Evolutionary conservation across 2,329 filamentous ascomycete genomes (phyloP), one percentile per base, ranked within the genome.

Genomic region (Ceratocystis cacaofunesta): DNA sequence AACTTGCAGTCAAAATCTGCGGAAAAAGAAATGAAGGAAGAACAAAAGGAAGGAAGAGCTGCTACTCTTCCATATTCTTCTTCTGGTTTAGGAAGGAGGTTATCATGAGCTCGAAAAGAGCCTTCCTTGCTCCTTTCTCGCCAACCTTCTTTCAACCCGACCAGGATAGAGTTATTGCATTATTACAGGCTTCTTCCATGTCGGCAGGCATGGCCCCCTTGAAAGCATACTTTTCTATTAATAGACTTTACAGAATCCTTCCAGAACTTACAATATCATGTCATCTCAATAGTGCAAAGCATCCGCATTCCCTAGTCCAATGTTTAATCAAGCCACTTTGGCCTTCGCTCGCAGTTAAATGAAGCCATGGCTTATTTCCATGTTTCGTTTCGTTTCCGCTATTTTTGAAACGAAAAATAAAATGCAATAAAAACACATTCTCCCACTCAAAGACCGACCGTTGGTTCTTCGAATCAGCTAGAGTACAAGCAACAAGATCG

Each of bases 261-360:
- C 44, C 10, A 17, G 32, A 17, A 41, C 36, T 62, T 19, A 58
- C 28, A 36, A 58, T 30, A 58, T 58, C 55, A 58, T 32, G 30
- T 58, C 55, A 58, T 36, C 55, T 58, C 55, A n/a, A 28, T 19
- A 28, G 6, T 30, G 12, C 55, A 36, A 17, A 36, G 28, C n/a
- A n/a, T 36, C 55, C 28, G 55, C 15, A n/a, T 58, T 58, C 55
- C 28, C 55, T 58, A n/a, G 15, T 17, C n/a, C 22, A 30, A 12
- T 57, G 52, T 32, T 30, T 32, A 30, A 52, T 52, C 48, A n/a
- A 52, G 48, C 55, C 55, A 58, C 55, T 58, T 58, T 58, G 55
- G 12, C 6, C 17, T 58, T 36, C 30, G 17, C 32, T 32, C 7
- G 25, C 17, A 36, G 15, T 58, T 3, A n/a, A 58, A 36, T 58